Percentiles rank a stretch among this genome's conserved stretches.
Conservation (phyloP, 345 rosid species). For the Eutrema japonicum region DNA sequence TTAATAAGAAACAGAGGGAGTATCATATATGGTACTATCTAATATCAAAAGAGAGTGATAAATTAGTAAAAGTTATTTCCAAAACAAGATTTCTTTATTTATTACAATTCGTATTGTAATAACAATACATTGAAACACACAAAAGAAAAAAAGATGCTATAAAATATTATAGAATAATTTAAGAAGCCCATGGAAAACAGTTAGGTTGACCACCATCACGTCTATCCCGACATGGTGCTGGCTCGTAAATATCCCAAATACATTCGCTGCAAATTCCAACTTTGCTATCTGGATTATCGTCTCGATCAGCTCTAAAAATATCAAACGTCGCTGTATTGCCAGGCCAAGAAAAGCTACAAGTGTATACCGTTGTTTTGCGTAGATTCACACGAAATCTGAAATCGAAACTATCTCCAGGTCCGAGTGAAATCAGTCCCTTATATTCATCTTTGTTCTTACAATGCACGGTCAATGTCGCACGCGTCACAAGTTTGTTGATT, state of each 20-base stretch:
- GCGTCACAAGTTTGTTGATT: not conserved
- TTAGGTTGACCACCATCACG: conserved; percentile 4
- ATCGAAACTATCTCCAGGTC: not conserved
- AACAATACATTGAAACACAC: not conserved
- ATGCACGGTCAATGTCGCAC: not conserved
- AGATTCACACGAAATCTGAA: too few relatives aligned
- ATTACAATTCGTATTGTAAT: too few relatives aligned
- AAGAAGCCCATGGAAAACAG: conserved; percentile 4
- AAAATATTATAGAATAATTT: not conserved
- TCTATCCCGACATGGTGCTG: conserved; percentile 7
- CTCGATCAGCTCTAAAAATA: too few relatives aligned
- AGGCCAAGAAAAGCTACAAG: too few relatives aligned
- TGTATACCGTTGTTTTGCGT: too few relatives aligned
- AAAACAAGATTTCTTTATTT: too few relatives aligned
- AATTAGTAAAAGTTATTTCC: too few relatives aligned
- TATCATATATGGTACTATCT: too few relatives aligned
- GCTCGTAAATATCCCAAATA: not conserved
- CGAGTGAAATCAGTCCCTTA: not conserved
- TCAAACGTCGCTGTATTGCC: too few relatives aligned
- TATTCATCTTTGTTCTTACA: not conserved
- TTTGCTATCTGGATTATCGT: not conserved
- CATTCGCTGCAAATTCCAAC: conserved; percentile 3
- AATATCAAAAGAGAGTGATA: too few relatives aligned
- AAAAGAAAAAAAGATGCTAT: not conserved
- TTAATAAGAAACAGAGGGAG: too few relatives aligned